Evolutionary conservation across 306 rosid genomes (phyloP), one percentile per base, ranked within the genome.

Genomic region (Citrullus mucosospermus): DNA sequence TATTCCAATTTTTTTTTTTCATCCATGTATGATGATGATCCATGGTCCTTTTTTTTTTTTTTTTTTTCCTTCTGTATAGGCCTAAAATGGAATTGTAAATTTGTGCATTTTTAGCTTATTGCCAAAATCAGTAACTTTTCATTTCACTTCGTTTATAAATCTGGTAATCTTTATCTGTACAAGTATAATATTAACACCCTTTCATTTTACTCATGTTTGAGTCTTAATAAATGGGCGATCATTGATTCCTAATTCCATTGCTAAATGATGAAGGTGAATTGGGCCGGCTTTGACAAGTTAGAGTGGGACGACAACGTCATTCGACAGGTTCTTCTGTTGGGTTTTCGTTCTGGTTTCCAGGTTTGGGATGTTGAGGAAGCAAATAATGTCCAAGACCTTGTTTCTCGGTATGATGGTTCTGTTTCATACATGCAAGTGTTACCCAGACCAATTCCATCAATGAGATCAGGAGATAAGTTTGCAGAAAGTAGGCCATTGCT

Each of bases 341-440:
- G 98, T 50, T 92, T 86, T 80, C 90, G 82, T 55, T 92, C 93
- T 58, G 99, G 99, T 78, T 96, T 95, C 88, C 98, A 93, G 83
- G 93, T 96, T 83, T 96, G 98, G 99, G 96, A 90, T 85, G 98
- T 96, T 51, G 97, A 96, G 85, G 97, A 96, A 85, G 94, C 98
- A 38, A 85, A 89, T 59, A 91, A 91, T 85, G 92, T 96, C 54
- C 90, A 87, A 6, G 98, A 88, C 82, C 81, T 93, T 15, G 93
- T 92, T 82, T 96, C 94, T 79, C 87, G 87, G 75, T 93, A 89
- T 43, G 98, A 89, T 48, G 93, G 96, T 76, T 92, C 98, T 79
- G 92, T 91, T 81, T 90, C 93, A 78, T 89, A 87, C 71, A 85
- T 96, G 97, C 97, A 96, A 96, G 84, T 90, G 89, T 82, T 96